Conservation (phyloP, 1,139 yeast species). For the Meyerozyma athensensis region DNA sequence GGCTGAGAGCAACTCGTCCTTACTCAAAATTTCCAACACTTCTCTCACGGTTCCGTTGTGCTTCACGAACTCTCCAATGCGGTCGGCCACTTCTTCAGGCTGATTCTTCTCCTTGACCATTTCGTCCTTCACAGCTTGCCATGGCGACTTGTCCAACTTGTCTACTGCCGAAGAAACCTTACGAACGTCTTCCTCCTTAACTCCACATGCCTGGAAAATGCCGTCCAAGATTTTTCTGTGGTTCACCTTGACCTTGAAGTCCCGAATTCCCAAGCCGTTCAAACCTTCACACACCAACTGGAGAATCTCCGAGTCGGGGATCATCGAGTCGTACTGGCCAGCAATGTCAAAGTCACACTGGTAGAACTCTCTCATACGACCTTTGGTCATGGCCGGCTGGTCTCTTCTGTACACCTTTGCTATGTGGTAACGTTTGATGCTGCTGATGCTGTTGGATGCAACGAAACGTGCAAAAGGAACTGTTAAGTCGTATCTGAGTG, state of each 20-base stretch:
- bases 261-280: conserved; percentile 74
- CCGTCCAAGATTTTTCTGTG: conserved; percentile 96
- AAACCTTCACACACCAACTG: conserved; percentile 81
- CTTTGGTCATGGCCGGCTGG: conserved; percentile 99
- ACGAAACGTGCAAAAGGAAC: conserved; percentile 97
- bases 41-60: conserved; percentile 73
- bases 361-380: conserved; percentile 98
- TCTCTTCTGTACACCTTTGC: conserved; percentile 98
- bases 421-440: conserved; percentile 89
- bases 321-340: conserved; percentile 87
- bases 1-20: conserved; percentile 52
- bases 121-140: conserved; percentile 91
- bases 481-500: conserved; percentile 90
- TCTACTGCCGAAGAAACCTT: conserved; percentile 93
- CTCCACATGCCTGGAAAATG: conserved; percentile 92
- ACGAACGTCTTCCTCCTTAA: conserved; percentile 87
- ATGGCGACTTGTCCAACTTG: conserved; percentile 89
- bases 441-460: conserved; percentile 87
- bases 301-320: conserved; percentile 89
- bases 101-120: conserved; percentile 89
- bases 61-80: conserved; percentile 86
- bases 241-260: conserved; percentile 86
- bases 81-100: conserved; percentile 86
- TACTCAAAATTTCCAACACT: conserved; percentile 51
- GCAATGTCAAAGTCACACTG: conserved; percentile 98